Conservation (phyloP, 352 stramenopile species). For the Globisporangium carolinianum region DNA sequence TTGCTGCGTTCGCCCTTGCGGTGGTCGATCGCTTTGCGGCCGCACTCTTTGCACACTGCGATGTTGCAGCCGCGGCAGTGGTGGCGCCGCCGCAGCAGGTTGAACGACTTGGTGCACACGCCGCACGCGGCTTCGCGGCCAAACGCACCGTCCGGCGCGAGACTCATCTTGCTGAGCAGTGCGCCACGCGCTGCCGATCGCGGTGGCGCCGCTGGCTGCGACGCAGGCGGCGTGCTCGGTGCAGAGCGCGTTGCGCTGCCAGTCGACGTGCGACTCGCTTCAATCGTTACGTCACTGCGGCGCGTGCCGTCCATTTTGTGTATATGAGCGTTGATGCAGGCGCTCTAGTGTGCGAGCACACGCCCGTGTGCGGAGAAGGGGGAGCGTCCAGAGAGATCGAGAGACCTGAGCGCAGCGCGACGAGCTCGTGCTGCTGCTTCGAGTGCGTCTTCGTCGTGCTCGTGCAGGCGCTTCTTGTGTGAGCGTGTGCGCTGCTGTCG, state of each 20-base stretch:
- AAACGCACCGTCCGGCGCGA: conserved; percentile 45
- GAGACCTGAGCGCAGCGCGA: too few relatives aligned
- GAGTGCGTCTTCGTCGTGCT: too few relatives aligned
- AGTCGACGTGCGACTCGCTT: conserved; percentile 7
- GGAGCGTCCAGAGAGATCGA: background rate
- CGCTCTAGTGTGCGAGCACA: background rate
- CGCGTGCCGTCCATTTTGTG: conserved; percentile 12
- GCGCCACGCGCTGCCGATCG: conserved; percentile 15
- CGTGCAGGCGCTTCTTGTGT: too few relatives aligned
- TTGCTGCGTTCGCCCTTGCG: conserved; percentile 40
- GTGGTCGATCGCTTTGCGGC: conserved; percentile 65
- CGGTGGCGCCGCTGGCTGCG: conserved; percentile 2
- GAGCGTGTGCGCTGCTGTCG: too few relatives aligned
- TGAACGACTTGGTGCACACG: conserved; percentile 74
- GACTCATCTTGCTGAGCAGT: conserved; percentile 27
- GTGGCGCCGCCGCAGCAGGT: conserved; percentile 73
- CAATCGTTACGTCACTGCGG: conserved; percentile 13
- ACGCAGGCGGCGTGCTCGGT: conserved; percentile 9
- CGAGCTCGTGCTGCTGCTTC: too few relatives aligned
- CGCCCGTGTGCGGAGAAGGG: background rate
- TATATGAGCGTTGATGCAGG: too few relatives aligned
- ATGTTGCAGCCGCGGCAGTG: conserved; percentile 82
- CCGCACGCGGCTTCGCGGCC: conserved; percentile 66
- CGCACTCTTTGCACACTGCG: conserved; percentile 80
- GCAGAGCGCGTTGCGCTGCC: conserved; percentile 10